Evolutionary conservation across 1,139 yeast species (phyloP).

Genomic region (Scheffersomyces parashehatae): DNA sequence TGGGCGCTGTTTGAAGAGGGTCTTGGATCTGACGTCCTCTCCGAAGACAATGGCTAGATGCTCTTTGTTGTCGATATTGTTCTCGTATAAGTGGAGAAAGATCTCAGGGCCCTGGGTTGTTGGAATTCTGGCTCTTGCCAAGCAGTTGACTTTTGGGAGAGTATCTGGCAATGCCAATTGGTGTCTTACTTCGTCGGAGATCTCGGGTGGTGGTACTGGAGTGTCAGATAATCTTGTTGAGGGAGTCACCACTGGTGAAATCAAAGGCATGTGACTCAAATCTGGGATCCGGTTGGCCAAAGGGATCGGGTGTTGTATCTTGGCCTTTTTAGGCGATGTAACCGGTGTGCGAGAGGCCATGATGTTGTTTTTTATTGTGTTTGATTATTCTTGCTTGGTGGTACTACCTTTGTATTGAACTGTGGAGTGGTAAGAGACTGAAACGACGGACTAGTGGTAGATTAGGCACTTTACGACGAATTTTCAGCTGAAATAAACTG

Average conservation of each 20-base stretch:
- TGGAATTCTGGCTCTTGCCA: conserved; percentile 91
- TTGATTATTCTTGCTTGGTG: no score
- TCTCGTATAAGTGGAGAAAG: conserved; percentile 84
- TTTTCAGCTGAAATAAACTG: no score
- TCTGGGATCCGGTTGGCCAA: conserved; percentile 5
- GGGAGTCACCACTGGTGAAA: conserved; percentile 40
- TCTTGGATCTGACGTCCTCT: conserved; percentile 77
- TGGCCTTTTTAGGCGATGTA: no score
- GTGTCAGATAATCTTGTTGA: conserved; percentile 12
- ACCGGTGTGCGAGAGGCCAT: no score
- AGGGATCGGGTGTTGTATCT: conserved; percentile 8
- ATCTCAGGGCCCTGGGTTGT: conserved; percentile 94
- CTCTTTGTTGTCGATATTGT: conserved; percentile 85
- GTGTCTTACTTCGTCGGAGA: conserved; percentile 22
- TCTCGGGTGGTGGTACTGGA: conserved; percentile 20
- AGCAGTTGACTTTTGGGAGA: conserved; percentile 78
- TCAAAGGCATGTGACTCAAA: conserved; percentile 29
- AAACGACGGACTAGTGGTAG: no score
- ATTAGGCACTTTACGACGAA: no score
- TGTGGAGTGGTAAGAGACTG: background rate
- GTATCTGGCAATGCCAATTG: conserved; percentile 17
- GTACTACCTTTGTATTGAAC: background rate
- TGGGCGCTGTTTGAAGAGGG: conserved; percentile 60
- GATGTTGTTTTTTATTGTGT: background rate
- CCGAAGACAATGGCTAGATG: conserved; percentile 98